phyloP scores from a whole-genome alignment of 345 rosid genomes.

The Hibiscus mutabilis region DNA sequence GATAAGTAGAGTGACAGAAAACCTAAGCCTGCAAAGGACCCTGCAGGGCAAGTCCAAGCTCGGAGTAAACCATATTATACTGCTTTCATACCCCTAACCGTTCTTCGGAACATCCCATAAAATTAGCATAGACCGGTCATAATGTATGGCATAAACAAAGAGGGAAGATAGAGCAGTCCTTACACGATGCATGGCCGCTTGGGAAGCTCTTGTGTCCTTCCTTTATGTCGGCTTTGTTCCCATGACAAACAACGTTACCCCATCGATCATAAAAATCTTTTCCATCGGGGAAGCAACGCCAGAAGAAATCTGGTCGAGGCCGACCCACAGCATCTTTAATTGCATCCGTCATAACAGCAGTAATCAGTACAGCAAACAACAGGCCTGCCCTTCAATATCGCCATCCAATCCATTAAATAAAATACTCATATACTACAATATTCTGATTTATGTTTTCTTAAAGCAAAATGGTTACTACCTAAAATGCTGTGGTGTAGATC shows the following conservation, averaged over 20 bases:
- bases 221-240: conserved; percentile 39
- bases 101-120: too few relatives aligned
- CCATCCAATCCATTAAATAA: not conserved
- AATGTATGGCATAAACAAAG: not conserved
- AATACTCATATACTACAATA: not conserved
- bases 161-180: conserved; percentile 71
- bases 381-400: conserved; percentile 32
- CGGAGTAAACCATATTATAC: too few relatives aligned
- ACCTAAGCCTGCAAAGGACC: conserved; percentile 84
- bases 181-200: conserved; percentile 2
- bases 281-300: conserved; percentile 97
- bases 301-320: conserved; percentile 89
- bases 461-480: conserved; percentile 28
- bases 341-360: conserved; percentile 70
- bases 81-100: too few relatives aligned
- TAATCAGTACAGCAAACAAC: conserved; percentile 56
- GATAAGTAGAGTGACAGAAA: conserved; percentile 66
- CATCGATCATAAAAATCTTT: conserved; percentile 39
- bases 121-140: too few relatives aligned
- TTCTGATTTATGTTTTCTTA: not conserved
- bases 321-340: conserved; percentile 70
- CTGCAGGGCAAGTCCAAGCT: conserved; percentile 20
- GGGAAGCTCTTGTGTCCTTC: conserved; percentile 78
- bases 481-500: conserved; percentile 78
- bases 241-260: conserved; percentile 77